Evolutionary conservation across 1,284 basidiomycete species (phyloP).

Genomic region (Rhodotorula mucilaginosa): DNA sequence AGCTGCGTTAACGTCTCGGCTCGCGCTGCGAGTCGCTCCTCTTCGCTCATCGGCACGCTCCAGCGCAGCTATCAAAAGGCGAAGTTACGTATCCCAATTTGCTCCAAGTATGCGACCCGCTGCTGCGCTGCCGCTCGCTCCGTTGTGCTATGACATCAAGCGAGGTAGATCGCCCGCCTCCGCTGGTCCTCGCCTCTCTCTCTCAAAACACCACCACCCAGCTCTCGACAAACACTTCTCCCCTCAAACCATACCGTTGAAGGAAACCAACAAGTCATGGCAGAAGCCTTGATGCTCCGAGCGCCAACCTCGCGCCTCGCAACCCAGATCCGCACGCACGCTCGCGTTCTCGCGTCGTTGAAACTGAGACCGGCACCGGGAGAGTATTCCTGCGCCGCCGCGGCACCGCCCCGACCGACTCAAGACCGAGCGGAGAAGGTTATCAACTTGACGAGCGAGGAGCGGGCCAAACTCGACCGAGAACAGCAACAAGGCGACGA

Average conservation of each 20-base stretch:
- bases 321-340: not conserved
- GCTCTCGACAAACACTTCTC: not conserved
- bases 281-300: not conserved
- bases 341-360: slow-evolving; percentile 1
- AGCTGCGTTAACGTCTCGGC: too few relatives aligned
- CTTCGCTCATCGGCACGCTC: too few relatives aligned
- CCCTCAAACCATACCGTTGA: too few relatives aligned
- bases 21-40: too few relatives aligned
- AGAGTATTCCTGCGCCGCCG: not conserved
- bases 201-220: not conserved
- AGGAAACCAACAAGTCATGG: not conserved
- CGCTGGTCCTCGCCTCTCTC: not conserved
- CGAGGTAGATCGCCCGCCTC: not conserved
- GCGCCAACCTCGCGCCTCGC: not conserved
- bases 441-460: too few relatives aligned
- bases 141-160: not conserved
- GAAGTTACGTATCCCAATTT: too few relatives aligned
- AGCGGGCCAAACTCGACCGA: not conserved
- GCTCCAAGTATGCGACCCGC: too few relatives aligned
- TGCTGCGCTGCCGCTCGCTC: not conserved
- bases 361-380: not conserved
- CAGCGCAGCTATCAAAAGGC: too few relatives aligned
- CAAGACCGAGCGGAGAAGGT: not conserved
- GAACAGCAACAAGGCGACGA: not conserved
- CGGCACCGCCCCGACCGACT: not conserved